Percentiles rank a stretch among this genome's conserved stretches.
Conservation (phyloP, 139 green algal genomes). For the Picochlorum costavermella region DNA sequence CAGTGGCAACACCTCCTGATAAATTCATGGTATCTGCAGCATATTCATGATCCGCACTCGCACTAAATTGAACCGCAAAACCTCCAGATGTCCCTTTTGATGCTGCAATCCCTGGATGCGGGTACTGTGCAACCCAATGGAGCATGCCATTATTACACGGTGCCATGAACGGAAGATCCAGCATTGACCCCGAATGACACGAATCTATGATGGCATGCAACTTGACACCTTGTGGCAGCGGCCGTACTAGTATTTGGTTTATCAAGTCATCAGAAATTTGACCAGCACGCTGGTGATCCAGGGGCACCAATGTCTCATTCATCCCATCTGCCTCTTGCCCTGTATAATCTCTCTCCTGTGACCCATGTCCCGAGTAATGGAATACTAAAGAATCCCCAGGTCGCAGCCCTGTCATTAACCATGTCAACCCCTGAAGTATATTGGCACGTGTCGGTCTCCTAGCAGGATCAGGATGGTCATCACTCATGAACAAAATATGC, state of each 20-base stretch:
- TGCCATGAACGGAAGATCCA: conserved; percentile 63
- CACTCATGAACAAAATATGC: conserved; percentile 33
- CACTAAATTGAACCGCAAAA: conserved; percentile 62
- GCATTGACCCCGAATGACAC: conserved; percentile 54
- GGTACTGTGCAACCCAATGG: conserved; percentile 47
- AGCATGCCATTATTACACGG: conserved; percentile 33
- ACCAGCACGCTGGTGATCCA: conserved; percentile 29
- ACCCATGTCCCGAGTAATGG: conserved; percentile 70
- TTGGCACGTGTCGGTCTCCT: conserved; percentile 28
- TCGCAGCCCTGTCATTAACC: conserved; percentile 23
- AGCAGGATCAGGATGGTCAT: conserved; percentile 26
- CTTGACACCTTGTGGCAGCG: conserved; percentile 41
- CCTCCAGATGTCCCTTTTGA: conserved; percentile 53
- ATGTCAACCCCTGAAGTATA: conserved; percentile 27
- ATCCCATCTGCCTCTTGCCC: conserved; percentile 68
- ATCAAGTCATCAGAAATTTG: conserved; percentile 60
- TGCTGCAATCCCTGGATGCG: neutral
- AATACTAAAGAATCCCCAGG: conserved; percentile 72
- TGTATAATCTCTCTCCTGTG: conserved; percentile 49
- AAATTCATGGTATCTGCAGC: conserved; percentile 40
- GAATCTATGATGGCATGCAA: conserved; percentile 74
- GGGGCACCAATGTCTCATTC: conserved; percentile 60
- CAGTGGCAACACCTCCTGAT: conserved; percentile 48
- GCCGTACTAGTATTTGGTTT: conserved; percentile 46
- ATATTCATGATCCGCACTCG: conserved; percentile 53